These are phyloP conservation scores for Plectosphaerella cucumerina DNA, from an alignment of 2,329 filamentous ascomycete genomes.

Conservation along the genomic window DNA sequence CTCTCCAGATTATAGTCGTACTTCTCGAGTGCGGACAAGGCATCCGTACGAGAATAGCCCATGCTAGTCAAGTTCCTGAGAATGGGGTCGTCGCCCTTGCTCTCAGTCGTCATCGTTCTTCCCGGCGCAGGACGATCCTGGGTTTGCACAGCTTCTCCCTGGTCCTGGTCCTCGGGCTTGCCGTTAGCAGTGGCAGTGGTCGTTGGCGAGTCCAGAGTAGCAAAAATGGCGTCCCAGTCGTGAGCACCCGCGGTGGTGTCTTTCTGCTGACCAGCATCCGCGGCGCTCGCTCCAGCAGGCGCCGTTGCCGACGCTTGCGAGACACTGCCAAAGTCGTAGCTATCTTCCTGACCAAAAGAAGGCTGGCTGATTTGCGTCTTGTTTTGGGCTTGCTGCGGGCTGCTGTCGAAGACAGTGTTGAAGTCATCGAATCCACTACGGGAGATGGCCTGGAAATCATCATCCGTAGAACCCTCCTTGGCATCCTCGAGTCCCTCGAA, in stretches of 20 bases:
- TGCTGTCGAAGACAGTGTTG: constrained; percentile 76
- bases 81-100: constrained; percentile 86
- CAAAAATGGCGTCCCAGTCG: constrained; percentile 96
- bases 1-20: constrained; percentile 95
- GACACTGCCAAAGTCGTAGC: constrained; percentile 54
- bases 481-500: constrained; percentile 83
- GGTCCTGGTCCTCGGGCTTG: not conserved
- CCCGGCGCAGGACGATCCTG: constrained; percentile 35
- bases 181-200: constrained; percentile 17
- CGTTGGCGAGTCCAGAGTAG: constrained; percentile 61
- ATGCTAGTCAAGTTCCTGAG: constrained; percentile 85
- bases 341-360: constrained; percentile 48
- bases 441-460: constrained; percentile 74
- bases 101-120: constrained; percentile 66
- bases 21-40: constrained; percentile 80
- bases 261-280: constrained; percentile 22
- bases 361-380: constrained; percentile 47
- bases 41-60: constrained; percentile 75
- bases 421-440: constrained; percentile 72
- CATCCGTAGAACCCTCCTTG: constrained; percentile 73
- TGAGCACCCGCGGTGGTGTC: constrained; percentile 48
- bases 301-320: constrained; percentile 27
- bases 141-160: constrained; percentile 12
- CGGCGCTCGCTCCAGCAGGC: constrained; percentile 30
- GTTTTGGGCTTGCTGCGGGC: constrained; percentile 48